Base-by-base conservation (phyloP, 164 flowering plant species). In the Cinnamomum chago region DNA sequence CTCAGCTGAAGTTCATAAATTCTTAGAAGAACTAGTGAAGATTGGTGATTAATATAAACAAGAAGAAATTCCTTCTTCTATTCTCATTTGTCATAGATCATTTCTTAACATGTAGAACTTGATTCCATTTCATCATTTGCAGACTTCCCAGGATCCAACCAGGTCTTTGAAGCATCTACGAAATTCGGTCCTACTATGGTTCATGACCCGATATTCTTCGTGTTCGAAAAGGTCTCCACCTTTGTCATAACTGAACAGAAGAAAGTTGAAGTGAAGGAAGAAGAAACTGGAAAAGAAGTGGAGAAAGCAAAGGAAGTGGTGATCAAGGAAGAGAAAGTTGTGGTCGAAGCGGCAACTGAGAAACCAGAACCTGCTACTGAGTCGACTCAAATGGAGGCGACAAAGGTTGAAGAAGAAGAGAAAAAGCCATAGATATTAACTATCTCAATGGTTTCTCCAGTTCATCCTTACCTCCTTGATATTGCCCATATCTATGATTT, bases 61-160 rank as follows among this genome's bases (percentile, higher is more conserved):
- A 28, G 27, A 4, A 65, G 12, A 3, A 18, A 18, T 23, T 25
- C 22, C 30, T 28, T 65, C 30, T 65, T 25, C 13, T 11, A 23
- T 4, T 65, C 15, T 65, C 67, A 18, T 14, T 65, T 65, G 3
- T 7, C 47, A 7, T 40, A 7, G 10, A 40, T 40, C 47, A 9
- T 40, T 7, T 40, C 0, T 40, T 5, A 5, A 9, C 10, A 4
- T 40, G 47, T 40, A 40, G 10, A 9, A 5, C 11, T 40, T 40
- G 9, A 40, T 40, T 60, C 22, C 23, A 14, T 60, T 18, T 18
- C 10, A 18, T 60, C n/a, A 60, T 72, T 35, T 67, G 30, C 66
- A 93, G 98, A 88, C 11, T 90, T 90, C 72, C 98, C 98, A 0
- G 98, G 98, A 77, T 85, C 95, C 15, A 91, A 90, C 50, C 70